These are phyloP conservation scores for Suillus tomentosus DNA, from an alignment of 768 basidiomycete genomes.

Conservation along the genomic window DNA sequence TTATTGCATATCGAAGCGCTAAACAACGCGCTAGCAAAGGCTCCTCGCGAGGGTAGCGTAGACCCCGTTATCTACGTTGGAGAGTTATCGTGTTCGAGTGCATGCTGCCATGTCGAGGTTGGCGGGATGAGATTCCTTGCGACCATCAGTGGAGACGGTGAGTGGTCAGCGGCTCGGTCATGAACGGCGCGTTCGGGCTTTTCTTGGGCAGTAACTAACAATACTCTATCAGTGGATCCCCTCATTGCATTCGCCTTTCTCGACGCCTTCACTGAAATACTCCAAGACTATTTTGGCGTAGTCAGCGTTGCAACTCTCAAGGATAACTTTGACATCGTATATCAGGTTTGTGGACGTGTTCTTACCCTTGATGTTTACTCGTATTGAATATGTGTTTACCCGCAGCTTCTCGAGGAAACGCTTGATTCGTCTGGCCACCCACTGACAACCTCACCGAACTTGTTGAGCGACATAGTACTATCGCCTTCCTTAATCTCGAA, in stretches of 20 bases:
- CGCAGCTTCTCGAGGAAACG: constrained; percentile 91
- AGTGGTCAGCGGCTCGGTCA: constrained; percentile 31
- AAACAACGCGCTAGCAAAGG: constrained; percentile 68
- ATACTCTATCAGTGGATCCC: constrained; percentile 69
- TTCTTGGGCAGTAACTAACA: neutral
- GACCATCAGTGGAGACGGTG: constrained; percentile 84
- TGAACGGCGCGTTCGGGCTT: neutral
- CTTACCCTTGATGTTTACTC: neutral
- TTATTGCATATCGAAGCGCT: constrained; percentile 85
- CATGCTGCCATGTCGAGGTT: constrained; percentile 80
- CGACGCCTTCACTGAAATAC: constrained; percentile 79
- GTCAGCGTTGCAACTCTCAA: constrained; percentile 77
- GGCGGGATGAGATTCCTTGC: constrained; percentile 78
- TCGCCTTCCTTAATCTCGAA: constrained; percentile 87
- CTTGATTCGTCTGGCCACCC: constrained; percentile 92
- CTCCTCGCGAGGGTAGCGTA: constrained; percentile 52
- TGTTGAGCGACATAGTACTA: constrained; percentile 90
- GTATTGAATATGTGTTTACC: neutral
- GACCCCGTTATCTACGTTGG: constrained; percentile 77
- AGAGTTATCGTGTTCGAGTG: constrained; percentile 51
- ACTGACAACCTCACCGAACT: constrained; percentile 86
- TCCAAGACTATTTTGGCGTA: constrained; percentile 87
- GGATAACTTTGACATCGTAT: constrained; percentile 94
- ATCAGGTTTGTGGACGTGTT: constrained; percentile 62
- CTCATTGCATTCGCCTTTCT: constrained; percentile 88